Evolutionary conservation across 352 stramenopile species (phyloP), one percentile per base, ranked within the genome.

Genomic region (Phytophthora pluvialis): DNA sequence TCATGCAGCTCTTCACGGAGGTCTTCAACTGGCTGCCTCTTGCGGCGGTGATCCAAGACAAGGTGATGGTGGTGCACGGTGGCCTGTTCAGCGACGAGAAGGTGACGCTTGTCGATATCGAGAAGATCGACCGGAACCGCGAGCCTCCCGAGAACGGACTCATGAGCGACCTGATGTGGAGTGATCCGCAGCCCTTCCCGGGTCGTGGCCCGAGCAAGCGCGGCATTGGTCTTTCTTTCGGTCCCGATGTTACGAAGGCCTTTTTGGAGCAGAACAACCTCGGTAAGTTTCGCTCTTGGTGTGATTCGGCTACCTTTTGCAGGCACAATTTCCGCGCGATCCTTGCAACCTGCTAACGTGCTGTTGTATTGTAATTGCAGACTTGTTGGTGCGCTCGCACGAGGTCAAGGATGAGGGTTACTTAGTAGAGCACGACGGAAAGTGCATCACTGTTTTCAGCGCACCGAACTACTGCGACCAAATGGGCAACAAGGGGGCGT

Each of bases 401-500:
- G 98, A 99, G 77, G 97, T 99, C 44, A 98, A 99, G 72, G 97
- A 99, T 72, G 97, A 99, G 69, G 98, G 98, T 21, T 99, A 99
- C 77, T 80, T 99, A 53, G 94, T 99, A 15, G 97, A 99, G 80
- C 98, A 99, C 81, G 97, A 98, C 47, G 97, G 97, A 51, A 98
- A 99, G 73, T 99, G 97, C 60, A 99, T 99, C 68, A 99, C 98
- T 8, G 95, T 99, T 29, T 99, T 99, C 72, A 98, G 87, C 28
- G 98, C 98, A 38, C 97, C 98, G 10, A 99, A 99, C 75, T 99
- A 99, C 78, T 99, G 98, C 75, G 95, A 98, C 65, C 91, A 98
- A 58, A 99, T 99, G 97, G 98, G 97, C 46, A 99, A 99, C 78
- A 99, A 99, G 80, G 98, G 97, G 46, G 98, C 97, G 10, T 99